phyloP scores from a whole-genome alignment of 2,329 filamentous ascomycete genomes.

The Colletotrichum magnum region DNA sequence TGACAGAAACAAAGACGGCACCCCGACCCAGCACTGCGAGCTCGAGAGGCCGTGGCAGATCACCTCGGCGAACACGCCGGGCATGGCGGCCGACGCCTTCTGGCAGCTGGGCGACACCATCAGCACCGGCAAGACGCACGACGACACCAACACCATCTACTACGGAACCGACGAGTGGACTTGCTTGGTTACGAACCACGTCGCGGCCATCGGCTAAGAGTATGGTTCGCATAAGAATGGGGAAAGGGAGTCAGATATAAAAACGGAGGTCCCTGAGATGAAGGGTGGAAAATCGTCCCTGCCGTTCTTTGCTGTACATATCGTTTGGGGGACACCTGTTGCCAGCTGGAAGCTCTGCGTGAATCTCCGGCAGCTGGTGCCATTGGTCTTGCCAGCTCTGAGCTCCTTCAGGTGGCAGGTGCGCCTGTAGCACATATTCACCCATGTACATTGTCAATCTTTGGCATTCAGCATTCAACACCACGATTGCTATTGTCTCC shows the following conservation, averaged over 20 bases:
- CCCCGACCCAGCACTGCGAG: conserved; percentile 45
- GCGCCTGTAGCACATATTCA: too few species aligned
- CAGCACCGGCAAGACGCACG: conserved; percentile 56
- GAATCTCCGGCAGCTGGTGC: too few species aligned
- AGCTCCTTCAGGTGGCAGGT: too few species aligned
- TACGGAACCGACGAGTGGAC: conserved; percentile 56
- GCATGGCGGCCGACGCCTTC: conserved; percentile 55
- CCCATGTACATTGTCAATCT: too few species aligned
- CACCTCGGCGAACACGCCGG: conserved; percentile 47
- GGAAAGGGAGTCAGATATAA: not conserved
- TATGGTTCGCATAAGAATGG: not conserved
- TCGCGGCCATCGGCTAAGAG: conserved; percentile 43
- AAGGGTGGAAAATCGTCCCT: too few species aligned
- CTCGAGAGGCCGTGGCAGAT: conserved; percentile 65
- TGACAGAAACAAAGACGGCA: conserved; percentile 43
- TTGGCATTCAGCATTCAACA: too few species aligned
- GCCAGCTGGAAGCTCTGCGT: too few species aligned
- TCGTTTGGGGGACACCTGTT: not conserved
- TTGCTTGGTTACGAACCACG: conserved; percentile 61
- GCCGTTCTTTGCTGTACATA: conserved; percentile 24
- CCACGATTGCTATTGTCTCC: too few species aligned
- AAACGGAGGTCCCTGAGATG: not conserved
- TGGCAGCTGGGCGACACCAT: conserved; percentile 59
- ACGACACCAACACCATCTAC: conserved; percentile 63
- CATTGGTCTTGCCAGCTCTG: too few species aligned